Evolutionary conservation across 2,329 filamentous ascomycete species (phyloP).

Genomic region (Colletotrichum sp.): DNA sequence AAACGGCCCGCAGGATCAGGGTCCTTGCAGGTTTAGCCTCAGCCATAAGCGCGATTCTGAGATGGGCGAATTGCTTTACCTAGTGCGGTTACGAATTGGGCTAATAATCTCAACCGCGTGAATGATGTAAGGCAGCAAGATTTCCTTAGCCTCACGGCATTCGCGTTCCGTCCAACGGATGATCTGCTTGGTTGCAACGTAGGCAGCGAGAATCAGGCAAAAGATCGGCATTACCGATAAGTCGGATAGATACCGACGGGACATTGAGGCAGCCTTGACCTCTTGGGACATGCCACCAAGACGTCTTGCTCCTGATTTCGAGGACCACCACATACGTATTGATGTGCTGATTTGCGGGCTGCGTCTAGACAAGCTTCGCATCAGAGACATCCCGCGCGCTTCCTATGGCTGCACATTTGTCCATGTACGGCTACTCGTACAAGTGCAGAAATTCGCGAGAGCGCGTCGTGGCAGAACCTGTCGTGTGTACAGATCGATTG

Average conservation of each 20-base stretch:
- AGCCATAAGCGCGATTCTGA: constrained; percentile 1
- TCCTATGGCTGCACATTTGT: neutral
- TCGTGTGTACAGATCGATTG: neutral
- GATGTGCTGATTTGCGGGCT: neutral
- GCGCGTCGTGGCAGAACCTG: neutral
- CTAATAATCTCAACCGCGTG: neutral
- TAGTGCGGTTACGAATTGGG: neutral
- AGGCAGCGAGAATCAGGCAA: neutral
- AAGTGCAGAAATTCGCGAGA: neutral
- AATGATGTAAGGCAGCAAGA: neutral
- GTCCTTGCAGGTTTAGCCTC: neutral
- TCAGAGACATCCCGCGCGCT: neutral
- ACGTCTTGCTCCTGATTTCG: neutral
- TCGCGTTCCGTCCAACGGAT: neutral
- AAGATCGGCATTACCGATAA: neutral
- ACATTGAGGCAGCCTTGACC: neutral
- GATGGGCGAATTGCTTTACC: neutral
- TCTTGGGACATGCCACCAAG: neutral
- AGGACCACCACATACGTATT: neutral
- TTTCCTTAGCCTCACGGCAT: neutral
- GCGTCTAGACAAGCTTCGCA: neutral
- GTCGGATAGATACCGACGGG: neutral
- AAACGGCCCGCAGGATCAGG: neutral
- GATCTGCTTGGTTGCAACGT: neutral
- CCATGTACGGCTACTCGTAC: neutral